A percentile compares a stretch with the other conserved stretches of the same genome.
phyloP scores from a whole-genome alignment of 257 asterid genomes.

The Coffea canephora region DNA sequence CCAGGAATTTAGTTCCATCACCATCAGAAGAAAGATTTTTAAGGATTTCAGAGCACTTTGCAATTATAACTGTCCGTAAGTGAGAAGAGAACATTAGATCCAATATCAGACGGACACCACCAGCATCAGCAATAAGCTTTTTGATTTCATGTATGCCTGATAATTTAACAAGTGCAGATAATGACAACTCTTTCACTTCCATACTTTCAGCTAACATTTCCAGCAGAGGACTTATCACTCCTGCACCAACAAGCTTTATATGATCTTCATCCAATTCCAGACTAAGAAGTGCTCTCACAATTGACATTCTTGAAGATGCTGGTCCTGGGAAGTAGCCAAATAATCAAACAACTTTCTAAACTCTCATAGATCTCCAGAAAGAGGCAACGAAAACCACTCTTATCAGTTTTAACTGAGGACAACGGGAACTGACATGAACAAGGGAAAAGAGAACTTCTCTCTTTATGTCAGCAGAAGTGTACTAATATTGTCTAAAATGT shows the following conservation, averaged over 20 bases:
- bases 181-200: conserved; percentile 45
- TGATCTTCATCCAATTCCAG: conserved; percentile 46
- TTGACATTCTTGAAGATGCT: conserved; percentile 36
- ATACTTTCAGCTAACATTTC: conserved; percentile 52
- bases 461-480: background rate
- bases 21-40: conserved; percentile 47
- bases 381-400: background rate
- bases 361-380: background rate
- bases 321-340: conserved; percentile 39
- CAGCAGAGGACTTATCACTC: conserved; percentile 41
- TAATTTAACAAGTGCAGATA: conserved; percentile 44
- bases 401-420: background rate
- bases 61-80: conserved; percentile 22
- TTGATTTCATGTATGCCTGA: conserved; percentile 40
- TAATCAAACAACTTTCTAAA: background rate
- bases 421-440: background rate
- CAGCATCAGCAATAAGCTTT: conserved; percentile 40
- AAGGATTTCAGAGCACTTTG: conserved; percentile 50
- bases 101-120: conserved; percentile 41
- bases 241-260: conserved; percentile 46
- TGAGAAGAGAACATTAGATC: conserved; percentile 42
- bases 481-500: background rate
- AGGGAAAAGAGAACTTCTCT: background rate
- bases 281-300: conserved; percentile 44
- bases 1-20: conserved; percentile 48